Evolutionary conservation across 805 yeast genomes (phyloP).

Genomic region (Diddensiella santjacobensis): DNA sequence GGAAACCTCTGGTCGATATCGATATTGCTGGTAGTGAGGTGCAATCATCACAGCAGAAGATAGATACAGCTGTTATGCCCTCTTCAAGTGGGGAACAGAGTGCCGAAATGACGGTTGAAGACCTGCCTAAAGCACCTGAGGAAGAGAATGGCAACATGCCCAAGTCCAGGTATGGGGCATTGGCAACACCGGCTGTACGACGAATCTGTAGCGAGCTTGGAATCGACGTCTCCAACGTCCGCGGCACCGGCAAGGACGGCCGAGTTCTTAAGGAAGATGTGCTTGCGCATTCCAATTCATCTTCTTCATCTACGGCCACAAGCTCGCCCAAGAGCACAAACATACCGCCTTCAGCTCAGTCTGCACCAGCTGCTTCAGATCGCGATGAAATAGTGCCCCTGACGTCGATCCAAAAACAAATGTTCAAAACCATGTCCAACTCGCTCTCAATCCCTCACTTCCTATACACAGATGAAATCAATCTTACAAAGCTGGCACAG

Average conservation of each 20-base stretch:
- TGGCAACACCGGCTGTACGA: conserved; percentile 36
- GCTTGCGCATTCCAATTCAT: conserved; percentile 2
- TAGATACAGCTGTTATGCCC: not conserved
- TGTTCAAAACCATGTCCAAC: conserved; percentile 34
- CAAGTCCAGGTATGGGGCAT: conserved; percentile 9
- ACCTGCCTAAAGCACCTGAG: not conserved
- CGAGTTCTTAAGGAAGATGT: conserved; percentile 35
- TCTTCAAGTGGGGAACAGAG: conserved; percentile 4
- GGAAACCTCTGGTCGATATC: conserved; percentile 33
- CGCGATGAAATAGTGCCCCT: conserved; percentile 21
- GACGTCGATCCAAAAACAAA: conserved; percentile 31
- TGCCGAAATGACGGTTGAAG: conserved; percentile 5
- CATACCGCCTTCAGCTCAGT: conserved; percentile 1
- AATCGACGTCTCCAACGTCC: conserved; percentile 25
- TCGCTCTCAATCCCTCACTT: conserved; percentile 34
- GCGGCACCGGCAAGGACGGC: conserved; percentile 34
- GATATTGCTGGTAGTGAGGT: conserved; percentile 26
- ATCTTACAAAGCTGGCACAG: conserved; percentile 26
- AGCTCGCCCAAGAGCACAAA: conserved; percentile 8
- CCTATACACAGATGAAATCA: conserved; percentile 33
- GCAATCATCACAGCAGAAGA: not conserved
- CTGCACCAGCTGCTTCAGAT: conserved; percentile 4
- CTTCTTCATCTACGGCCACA: not conserved
- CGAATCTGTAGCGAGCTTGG: conserved; percentile 29
- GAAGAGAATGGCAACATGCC: not conserved